Evolutionary conservation across 2,329 filamentous ascomycete species (phyloP), one percentile per base, ranked within the genome.

Genomic region (Phoma herbarum): DNA sequence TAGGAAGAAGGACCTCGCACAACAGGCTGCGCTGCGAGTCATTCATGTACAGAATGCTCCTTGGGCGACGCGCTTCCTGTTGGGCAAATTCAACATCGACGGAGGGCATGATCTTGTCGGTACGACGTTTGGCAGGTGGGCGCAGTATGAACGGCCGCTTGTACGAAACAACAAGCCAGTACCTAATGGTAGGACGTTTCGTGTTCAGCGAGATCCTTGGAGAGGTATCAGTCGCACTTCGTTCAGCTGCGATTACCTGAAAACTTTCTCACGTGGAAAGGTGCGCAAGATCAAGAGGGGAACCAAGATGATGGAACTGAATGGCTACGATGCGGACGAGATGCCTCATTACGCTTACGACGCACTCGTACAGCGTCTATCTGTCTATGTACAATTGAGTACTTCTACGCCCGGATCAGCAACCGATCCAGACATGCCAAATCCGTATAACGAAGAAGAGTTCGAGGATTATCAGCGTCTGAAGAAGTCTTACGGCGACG

Each of bases 1-100:
- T 61, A 69, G 60, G 16, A 75, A 77, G 48, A 67, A 71, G 23
- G 66, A 75, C 14, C 65, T 76, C 45, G 70, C 73, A 3, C 63
- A 71, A 18, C 71, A 76, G 55, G 73, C 77, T 31, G 74, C 75
- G 12, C 66, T 79, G 26, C 63, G 77, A 7, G 73, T 79, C n/a
- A 77, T 78, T 2, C 83, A 85, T 60, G 80, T 85, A 4, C 83
- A 85, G 66, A 85, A 85, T 60, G 83, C 82, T 7, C 71, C 72
- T 8, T 84, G 83, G 82, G 83, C 83, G 0, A 80, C 78, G 31
- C 72, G 72, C 2, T 85, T 80, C 60, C 69, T 85, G 2, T 70
- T 84, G 31, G 73, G 77, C 26, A 85, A 84, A 62, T 85, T 82
- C 73, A 83, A 84, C 52, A 84, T 85, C 58, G 76, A 82, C 54